Evolutionary conservation across 495 filamentous ascomycete genomes (phyloP).

Genomic region (Penicillium fimorum): DNA sequence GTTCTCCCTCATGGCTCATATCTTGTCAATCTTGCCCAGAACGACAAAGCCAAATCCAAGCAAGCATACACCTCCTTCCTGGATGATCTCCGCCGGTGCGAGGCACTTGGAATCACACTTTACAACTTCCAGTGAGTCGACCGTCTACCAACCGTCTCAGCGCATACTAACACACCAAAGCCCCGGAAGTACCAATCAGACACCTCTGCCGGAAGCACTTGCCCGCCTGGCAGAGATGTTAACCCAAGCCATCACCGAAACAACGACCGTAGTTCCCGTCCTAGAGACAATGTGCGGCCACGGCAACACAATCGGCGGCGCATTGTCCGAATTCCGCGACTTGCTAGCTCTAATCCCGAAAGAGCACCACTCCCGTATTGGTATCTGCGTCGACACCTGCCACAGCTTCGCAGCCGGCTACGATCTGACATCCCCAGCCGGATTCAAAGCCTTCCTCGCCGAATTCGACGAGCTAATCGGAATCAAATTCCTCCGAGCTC

Average conservation of each 20-base stretch:
- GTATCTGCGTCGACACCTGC: slow-evolving; percentile 95
- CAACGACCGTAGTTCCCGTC: slow-evolving; percentile 71
- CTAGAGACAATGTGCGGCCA: slow-evolving; percentile 95
- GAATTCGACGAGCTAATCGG: slow-evolving; percentile 82
- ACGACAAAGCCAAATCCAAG: slow-evolving; percentile 72
- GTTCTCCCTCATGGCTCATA: slow-evolving; percentile 93
- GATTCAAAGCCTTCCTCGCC: slow-evolving; percentile 69
- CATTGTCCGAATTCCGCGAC: slow-evolving; percentile 79
- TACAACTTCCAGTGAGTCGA: slow-evolving; percentile 86
- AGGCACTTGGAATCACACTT: slow-evolving; percentile 79
- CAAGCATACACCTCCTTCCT: slow-evolving; percentile 85
- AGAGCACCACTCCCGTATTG: slow-evolving; percentile 80
- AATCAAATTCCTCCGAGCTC: slow-evolving; percentile 71
- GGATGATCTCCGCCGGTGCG: slow-evolving; percentile 86
- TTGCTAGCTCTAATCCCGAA: slow-evolving; percentile 68
- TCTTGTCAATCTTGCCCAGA: slow-evolving; percentile 89
- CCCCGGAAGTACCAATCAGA: slow-evolving; percentile 74
- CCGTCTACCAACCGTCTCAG: not conserved
- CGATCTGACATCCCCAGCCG: slow-evolving; percentile 72
- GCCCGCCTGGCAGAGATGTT: slow-evolving; percentile 73
- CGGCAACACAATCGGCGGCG: slow-evolving; percentile 80
- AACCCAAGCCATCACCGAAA: slow-evolving; percentile 75
- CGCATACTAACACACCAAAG: slow-evolving; percentile 30
- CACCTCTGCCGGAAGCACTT: slow-evolving; percentile 65
- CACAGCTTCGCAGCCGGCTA: slow-evolving; percentile 93